Base-by-base conservation (phyloP, 192 early-diverging fungal species). In the Lobosporangium transversale region DNA sequence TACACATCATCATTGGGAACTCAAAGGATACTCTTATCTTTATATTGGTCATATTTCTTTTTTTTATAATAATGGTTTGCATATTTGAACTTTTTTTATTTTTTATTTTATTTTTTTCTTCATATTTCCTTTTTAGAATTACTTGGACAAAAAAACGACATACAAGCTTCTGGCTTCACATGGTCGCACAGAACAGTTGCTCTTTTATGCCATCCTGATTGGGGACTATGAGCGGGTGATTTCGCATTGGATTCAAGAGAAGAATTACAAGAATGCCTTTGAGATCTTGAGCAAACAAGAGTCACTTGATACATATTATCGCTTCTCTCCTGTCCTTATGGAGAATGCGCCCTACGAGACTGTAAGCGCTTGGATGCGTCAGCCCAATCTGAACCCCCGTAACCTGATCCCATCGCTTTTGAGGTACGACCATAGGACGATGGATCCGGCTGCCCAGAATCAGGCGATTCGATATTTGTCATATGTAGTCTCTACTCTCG, bases 161-260 rank as follows among this genome's bases (percentile, higher is more conserved):
- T 97, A 94, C 61, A 89, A 89, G 53, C 82, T 99, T 2, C 88
- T 97, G 32, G 84, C 86, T 12, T 93, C 90, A 52, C 96, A 99
- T 81, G 96, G 95, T 10, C 87, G 92, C 12, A 90, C 86, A 8
- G 84, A 89, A 21, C 93, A 95, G 53, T 69, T 94, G 70, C 83
- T 99, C 18, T 90, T 87, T 63, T 97, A 92, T 80, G 91, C 94
- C 9, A 86, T 90, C 12, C 78, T 93, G 44, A 87, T 95, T 53
- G 91, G 92, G 14, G 96, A 99, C 71, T 92, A 91, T 62, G 91
- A 95, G n/a, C 83, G 88, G 2, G 92, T 98, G 32, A 87, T 98
- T 33, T 85, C 86, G 5, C 88, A 96, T 59, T 96, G 92, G 89
- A 85, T 97, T 27, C 83, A 88, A 53, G 89, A 94, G 70, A 83